phyloP scores from a whole-genome alignment of 441 rosid genomes.

The Rhodomyrtus psidioides region DNA sequence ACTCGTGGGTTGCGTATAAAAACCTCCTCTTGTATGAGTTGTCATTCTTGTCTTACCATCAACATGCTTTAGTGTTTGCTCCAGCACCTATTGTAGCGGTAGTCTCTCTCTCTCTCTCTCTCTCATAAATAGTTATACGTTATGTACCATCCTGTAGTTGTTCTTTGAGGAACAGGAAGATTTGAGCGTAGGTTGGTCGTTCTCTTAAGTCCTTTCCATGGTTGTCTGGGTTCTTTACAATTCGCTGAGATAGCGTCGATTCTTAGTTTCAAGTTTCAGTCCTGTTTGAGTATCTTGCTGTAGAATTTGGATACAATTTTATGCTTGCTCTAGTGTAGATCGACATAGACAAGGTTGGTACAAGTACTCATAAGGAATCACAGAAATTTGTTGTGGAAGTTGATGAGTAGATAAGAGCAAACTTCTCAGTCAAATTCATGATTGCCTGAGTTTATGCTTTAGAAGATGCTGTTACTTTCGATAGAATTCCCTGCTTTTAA shows the following conservation, averaged over 20 bases:
- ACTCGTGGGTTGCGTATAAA: neutral
- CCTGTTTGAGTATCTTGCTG: neutral
- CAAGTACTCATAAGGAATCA: neutral
- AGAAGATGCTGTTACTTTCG: neutral
- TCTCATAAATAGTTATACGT: neutral
- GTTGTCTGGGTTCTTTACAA: neutral
- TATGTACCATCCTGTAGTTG: neutral
- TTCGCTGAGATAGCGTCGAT: neutral
- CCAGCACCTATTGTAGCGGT: neutral
- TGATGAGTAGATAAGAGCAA: neutral
- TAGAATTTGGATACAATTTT: neutral
- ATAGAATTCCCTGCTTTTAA: neutral
- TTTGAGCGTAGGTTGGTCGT: neutral
- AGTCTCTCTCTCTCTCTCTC: neutral
- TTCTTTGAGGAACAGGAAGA: neutral
- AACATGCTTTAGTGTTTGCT: neutral
- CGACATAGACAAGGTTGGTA: neutral
- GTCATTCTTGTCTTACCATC: neutral
- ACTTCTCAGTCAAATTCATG: neutral
- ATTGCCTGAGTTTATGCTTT: neutral
- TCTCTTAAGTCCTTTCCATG: neutral
- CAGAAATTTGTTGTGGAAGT: neutral
- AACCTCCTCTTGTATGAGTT: rapidly evolving
- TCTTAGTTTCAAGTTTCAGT: neutral
- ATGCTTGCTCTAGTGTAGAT: neutral